A percentile compares a stretch with the other conserved stretches of the same genome.
phyloP scores from a whole-genome alignment of 2,329 filamentous ascomycete genomes.

The Massarina eburnea region DNA sequence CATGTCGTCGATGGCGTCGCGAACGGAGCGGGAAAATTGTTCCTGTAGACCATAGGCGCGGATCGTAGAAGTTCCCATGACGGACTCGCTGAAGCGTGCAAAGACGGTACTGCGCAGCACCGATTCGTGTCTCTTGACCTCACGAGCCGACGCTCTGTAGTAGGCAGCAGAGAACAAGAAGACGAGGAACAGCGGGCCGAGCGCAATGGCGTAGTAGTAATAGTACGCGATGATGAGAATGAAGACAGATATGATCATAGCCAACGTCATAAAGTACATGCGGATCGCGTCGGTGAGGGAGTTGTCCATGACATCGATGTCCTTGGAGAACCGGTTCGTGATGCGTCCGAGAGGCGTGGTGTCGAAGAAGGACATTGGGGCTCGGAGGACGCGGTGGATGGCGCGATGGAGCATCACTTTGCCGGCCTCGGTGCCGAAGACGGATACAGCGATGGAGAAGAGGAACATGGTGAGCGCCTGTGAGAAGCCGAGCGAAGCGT shows the following conservation, averaged over 20 bases:
- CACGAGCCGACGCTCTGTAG: conserved; percentile 86
- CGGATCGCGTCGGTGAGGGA: conserved; percentile 84
- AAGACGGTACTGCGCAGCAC: conserved; percentile 86
- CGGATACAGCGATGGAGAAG: conserved; percentile 77
- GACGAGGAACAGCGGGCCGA: conserved; percentile 69
- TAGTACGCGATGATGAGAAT: conserved; percentile 93
- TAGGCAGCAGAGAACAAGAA: conserved; percentile 84
- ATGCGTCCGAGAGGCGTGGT: conserved; percentile 94
- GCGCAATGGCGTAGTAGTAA: conserved; percentile 77
- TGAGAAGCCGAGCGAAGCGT: conserved; percentile 68
- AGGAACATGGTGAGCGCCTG: conserved; percentile 77
- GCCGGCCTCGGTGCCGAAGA: conserved; percentile 78
- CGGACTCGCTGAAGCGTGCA: conserved; percentile 85
- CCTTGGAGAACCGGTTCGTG: conserved; percentile 93
- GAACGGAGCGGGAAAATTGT: conserved; percentile 71
- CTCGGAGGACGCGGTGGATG: conserved; percentile 70
- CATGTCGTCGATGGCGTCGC: conserved; percentile 82
- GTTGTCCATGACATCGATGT: conserved; percentile 97
- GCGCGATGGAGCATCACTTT: conserved; percentile 80
- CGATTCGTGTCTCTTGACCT: conserved; percentile 92
- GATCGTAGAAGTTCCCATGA: conserved; percentile 81
- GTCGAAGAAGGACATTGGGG: conserved; percentile 89
- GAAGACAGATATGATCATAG: conserved; percentile 78
- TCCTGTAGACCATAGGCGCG: conserved; percentile 82
- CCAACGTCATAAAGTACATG: conserved; percentile 87